Evolutionary conservation across 129 eudicot species (phyloP).

Genomic region (Chrysanthemum lavandulifolium): DNA sequence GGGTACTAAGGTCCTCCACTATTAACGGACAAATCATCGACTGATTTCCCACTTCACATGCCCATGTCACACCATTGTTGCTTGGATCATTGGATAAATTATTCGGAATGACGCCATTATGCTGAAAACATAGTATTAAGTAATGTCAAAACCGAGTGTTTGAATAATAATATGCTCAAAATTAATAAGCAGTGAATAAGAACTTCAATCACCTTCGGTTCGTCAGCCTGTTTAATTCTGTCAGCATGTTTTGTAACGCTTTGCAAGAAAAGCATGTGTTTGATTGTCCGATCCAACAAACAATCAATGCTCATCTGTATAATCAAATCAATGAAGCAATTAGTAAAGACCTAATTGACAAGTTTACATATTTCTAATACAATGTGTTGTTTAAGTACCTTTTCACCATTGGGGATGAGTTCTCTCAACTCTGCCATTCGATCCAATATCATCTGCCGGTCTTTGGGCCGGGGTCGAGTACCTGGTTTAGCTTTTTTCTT

Average conservation of each 20-base stretch:
- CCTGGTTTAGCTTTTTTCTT: constrained; percentile 91
- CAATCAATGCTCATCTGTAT: constrained; percentile 91
- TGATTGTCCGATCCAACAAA: constrained; percentile 83
- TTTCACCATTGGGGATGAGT: constrained; percentile 82
- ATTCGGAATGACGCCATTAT: constrained; percentile 33
- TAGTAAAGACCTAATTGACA: background rate
- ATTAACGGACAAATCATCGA: constrained; percentile 68
- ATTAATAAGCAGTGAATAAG: background rate
- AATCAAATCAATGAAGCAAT: constrained; percentile 30
- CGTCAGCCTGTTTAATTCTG: constrained; percentile 48
- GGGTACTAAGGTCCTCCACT: constrained; percentile 76
- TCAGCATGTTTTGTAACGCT: constrained; percentile 72
- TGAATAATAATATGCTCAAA: background rate
- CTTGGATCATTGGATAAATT: constrained; percentile 36
- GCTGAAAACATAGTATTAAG: constrained; percentile 4
- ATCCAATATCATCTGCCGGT: constrained; percentile 84
- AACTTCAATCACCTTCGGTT: constrained; percentile 56
- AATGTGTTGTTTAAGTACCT: constrained; percentile 43
- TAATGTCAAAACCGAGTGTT: constrained; percentile 7
- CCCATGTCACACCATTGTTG: constrained; percentile 77
- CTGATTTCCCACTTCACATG: constrained; percentile 71
- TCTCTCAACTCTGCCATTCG: constrained; percentile 82
- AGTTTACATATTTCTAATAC: background rate
- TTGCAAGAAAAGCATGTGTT: constrained; percentile 93
- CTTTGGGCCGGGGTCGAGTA: constrained; percentile 85